phyloP scores from a whole-genome alignment of 371 early-diverging fungal species.

The Batrachochytrium dendrobatidis region DNA sequence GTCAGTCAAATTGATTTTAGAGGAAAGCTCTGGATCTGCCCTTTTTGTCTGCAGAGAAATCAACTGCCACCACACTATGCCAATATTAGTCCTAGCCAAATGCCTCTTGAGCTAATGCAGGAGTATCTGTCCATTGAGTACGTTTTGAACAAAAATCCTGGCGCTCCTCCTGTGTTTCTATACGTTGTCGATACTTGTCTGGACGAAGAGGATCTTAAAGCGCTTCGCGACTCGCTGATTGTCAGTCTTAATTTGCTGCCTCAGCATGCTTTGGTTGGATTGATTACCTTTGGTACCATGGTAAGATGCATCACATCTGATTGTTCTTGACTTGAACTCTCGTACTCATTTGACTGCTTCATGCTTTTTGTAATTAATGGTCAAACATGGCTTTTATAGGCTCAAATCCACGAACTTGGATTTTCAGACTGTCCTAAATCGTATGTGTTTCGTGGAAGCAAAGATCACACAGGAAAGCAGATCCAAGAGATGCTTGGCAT shows the following conservation, averaged over 20 bases:
- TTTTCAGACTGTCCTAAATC: slow-evolving; percentile 93
- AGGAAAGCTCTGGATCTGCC: slow-evolving; percentile 95
- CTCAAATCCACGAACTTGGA: slow-evolving; percentile 91
- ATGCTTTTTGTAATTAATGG: no score
- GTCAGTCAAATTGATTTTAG: slow-evolving; percentile 60
- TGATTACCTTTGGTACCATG: slow-evolving; percentile 99
- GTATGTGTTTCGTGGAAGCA: slow-evolving; percentile 96
- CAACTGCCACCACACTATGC: slow-evolving; percentile 97
- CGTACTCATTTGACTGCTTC: no score
- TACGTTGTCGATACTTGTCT: slow-evolving; percentile 98
- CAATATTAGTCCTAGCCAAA: slow-evolving; percentile 89
- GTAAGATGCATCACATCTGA: slow-evolving; percentile 43
- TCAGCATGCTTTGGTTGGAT: slow-evolving; percentile 89
- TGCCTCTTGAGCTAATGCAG: slow-evolving; percentile 94
- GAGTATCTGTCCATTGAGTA: slow-evolving; percentile 98
- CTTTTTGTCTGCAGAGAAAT: slow-evolving; percentile 97
- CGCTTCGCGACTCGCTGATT: slow-evolving; percentile 89
- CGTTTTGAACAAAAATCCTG: slow-evolving; percentile 64
- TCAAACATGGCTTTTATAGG: no score
- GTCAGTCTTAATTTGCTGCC: slow-evolving; percentile 87
- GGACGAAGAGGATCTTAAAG: slow-evolving; percentile 90
- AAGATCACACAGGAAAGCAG: slow-evolving; percentile 91
- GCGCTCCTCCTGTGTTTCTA: slow-evolving; percentile 91
- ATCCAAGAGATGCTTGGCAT: slow-evolving; percentile 92
- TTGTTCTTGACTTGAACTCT: neutral